phyloP scores from a whole-genome alignment of 371 early-diverging fungal genomes.

The Dinochytrium kinnereticum region DNA sequence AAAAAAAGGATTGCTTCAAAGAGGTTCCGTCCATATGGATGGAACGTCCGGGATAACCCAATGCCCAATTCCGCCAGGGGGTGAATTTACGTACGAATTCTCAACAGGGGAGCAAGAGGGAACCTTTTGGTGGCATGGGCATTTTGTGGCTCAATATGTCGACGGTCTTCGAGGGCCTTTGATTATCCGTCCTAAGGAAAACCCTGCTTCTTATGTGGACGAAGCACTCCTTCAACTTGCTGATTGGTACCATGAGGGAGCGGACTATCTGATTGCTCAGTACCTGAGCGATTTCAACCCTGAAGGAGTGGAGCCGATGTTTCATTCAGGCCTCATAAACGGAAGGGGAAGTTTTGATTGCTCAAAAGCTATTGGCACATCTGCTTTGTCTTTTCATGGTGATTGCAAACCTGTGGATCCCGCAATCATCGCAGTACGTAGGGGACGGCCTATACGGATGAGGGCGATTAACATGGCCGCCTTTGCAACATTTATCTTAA shows the following conservation, averaged over 20 bases:
- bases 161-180: conserved; percentile 82
- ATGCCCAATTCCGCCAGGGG: conserved; percentile 44
- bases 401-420: neutral
- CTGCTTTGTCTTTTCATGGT: too few species aligned
- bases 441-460: conserved; percentile 39
- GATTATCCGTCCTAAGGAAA: conserved; percentile 51
- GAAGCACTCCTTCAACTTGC: conserved; percentile 43
- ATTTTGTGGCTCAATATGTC: conserved; percentile 71
- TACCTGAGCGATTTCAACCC: conserved; percentile 64
- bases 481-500: conserved; percentile 72
- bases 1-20: conserved; percentile 63
- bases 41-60: conserved; percentile 54
- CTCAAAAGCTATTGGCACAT: neutral
- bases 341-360: conserved; percentile 30
- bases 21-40: conserved; percentile 66
- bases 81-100: conserved; percentile 64
- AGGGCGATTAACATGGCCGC: conserved; percentile 79
- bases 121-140: conserved; percentile 79
- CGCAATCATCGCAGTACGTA: neutral
- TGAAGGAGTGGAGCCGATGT: conserved; percentile 68
- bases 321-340: conserved; percentile 41
- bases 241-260: conserved; percentile 72
- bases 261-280: conserved; percentile 39
- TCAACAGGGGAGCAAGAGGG: conserved; percentile 67
- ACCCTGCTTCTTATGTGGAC: neutral